phyloP scores from a whole-genome alignment of 208 protist genomes.

The Trypanosoma scelopori region DNA sequence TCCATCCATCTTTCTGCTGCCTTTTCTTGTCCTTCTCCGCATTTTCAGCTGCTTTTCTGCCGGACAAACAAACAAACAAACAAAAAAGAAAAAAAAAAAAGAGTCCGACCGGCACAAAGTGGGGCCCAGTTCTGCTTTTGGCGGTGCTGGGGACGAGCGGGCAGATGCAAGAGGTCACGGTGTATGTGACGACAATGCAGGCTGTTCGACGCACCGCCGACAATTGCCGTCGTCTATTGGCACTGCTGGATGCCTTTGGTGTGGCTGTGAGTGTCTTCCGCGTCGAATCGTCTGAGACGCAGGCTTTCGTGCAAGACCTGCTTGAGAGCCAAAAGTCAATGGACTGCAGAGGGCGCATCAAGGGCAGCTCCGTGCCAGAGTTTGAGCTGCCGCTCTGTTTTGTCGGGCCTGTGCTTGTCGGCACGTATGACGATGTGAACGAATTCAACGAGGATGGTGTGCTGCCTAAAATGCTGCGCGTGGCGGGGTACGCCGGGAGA shows the following conservation, averaged over 20 bases:
- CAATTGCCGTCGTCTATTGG: conserved; percentile 21
- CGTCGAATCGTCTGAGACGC: conserved; percentile 22
- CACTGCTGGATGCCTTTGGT: conserved; percentile 31
- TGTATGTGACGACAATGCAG: conserved; percentile 23
- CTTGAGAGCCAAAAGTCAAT: neutral
- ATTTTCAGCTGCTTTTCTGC: too few species aligned
- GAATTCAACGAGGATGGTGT: conserved; percentile 18
- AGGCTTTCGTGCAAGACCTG: conserved; percentile 17
- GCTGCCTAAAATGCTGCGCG: conserved; percentile 16
- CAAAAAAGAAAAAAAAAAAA: conserved; percentile 19
- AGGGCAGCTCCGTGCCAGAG: neutral
- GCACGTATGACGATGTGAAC: conserved; percentile 16
- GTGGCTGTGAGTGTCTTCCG: conserved; percentile 7
- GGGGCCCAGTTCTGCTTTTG: neutral
- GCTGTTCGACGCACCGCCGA: conserved; percentile 27
- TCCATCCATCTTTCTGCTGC: neutral
- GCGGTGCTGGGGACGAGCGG: neutral
- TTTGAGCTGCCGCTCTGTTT: conserved; percentile 27
- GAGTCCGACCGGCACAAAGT: neutral
- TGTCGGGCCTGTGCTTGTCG: conserved; percentile 25
- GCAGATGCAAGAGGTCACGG: conserved; percentile 24
- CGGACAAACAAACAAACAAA: too few species aligned
- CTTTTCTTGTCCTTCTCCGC: too few species aligned
- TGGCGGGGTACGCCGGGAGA: conserved; percentile 12
- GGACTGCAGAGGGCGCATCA: neutral